Evolutionary conservation across 441 rosid genomes (phyloP).

Genomic region (Euphorbia celastroides): DNA sequence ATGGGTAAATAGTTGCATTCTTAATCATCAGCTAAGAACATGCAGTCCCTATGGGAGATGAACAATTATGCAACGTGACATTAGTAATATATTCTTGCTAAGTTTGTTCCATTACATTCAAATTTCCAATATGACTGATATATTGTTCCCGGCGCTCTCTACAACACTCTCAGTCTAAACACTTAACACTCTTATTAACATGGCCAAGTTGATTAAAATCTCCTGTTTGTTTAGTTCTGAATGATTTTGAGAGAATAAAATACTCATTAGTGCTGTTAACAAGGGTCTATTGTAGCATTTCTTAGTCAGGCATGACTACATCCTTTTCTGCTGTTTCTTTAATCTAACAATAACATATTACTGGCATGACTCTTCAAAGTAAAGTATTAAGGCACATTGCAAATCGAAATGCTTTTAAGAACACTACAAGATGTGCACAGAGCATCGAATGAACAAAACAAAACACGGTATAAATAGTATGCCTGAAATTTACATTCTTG

Average conservation of each 20-base stretch:
- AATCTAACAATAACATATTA: constrained; percentile 1
- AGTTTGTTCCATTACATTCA: neutral
- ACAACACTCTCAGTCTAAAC: neutral
- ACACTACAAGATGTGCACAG: neutral
- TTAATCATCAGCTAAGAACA: neutral
- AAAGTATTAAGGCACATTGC: neutral
- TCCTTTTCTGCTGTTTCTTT: neutral
- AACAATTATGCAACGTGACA: neutral
- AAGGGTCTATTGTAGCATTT: neutral
- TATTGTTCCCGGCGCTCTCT: neutral
- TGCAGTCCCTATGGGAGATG: neutral
- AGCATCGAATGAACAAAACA: neutral
- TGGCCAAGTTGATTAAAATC: neutral
- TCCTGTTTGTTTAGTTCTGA: neutral
- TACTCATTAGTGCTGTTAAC: neutral
- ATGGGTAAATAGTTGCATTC: neutral
- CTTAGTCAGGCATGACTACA: neutral
- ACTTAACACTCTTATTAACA: neutral
- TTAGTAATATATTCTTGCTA: neutral
- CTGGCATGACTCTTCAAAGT: neutral
- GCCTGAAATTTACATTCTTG: constrained; percentile 32
- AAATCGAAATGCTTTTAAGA: neutral
- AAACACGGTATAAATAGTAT: neutral
- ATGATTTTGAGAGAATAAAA: neutral
- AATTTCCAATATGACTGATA: neutral